These are phyloP conservation scores for Paraglomus brasilianum DNA, from an alignment of 192 early-diverging fungal species.

Conservation along the genomic window DNA sequence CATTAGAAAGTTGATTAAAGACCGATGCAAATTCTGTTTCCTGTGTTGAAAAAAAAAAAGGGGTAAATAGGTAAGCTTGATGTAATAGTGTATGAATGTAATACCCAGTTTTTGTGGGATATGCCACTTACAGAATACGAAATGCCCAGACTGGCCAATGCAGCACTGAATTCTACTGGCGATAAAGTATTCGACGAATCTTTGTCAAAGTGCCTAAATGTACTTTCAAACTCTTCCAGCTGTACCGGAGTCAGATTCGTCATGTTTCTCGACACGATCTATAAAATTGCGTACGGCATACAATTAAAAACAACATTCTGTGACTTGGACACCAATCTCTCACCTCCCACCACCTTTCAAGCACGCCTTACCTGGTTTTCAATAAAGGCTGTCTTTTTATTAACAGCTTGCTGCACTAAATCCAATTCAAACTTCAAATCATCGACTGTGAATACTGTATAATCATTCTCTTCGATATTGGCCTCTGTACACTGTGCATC, in stretches of 20 bases:
- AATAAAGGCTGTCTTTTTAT: constrained; percentile 84
- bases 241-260: constrained; percentile 92
- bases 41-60: constrained; percentile 34
- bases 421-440: constrained; percentile 86
- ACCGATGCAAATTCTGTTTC: constrained; percentile 71
- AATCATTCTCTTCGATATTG: constrained; percentile 91
- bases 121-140: constrained; percentile 37
- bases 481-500: constrained; percentile 75
- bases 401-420: constrained; percentile 73
- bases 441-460: constrained; percentile 87
- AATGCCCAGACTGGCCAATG: constrained; percentile 76
- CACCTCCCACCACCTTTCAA: background rate
- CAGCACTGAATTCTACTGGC: constrained; percentile 80
- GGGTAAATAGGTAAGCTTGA: background rate
- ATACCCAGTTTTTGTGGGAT: too few relatives aligned
- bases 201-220: constrained; percentile 91
- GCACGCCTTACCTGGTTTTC: constrained; percentile 75
- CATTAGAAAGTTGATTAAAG: constrained; percentile 65
- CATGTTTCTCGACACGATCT: constrained; percentile 87
- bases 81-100: constrained; percentile 23
- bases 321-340: background rate
- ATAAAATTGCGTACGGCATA: background rate
- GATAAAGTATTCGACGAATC: constrained; percentile 79
- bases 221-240: constrained; percentile 87
- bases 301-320: background rate